phyloP scores from a whole-genome alignment of 495 filamentous ascomycete genomes.

The Penicillium goetzii region DNA sequence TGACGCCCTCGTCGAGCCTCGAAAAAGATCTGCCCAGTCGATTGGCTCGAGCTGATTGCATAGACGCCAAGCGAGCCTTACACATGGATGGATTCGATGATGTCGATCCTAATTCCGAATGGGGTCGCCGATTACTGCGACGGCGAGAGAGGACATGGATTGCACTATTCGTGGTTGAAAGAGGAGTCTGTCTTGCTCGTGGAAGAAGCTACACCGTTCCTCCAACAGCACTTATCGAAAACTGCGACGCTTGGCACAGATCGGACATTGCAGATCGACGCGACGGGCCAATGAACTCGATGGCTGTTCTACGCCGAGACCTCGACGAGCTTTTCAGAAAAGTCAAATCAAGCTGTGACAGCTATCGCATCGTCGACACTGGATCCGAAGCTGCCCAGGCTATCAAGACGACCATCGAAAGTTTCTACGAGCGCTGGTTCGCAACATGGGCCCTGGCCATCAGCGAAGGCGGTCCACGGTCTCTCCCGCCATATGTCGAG shows the following conservation, averaged over 20 bases:
- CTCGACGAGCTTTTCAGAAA: constrained; percentile 62
- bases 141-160: constrained; percentile 72
- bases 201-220: constrained; percentile 70
- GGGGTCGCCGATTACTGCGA: constrained; percentile 61
- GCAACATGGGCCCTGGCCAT: constrained; percentile 63
- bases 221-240: constrained; percentile 62
- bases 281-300: constrained; percentile 69
- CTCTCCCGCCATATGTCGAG: constrained; percentile 72
- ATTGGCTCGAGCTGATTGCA: constrained; percentile 64
- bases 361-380: constrained; percentile 50
- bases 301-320: constrained; percentile 68
- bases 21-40: constrained; percentile 50
- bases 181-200: constrained; percentile 70
- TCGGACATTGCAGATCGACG: constrained; percentile 64
- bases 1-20: constrained; percentile 57
- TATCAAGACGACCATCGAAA: constrained; percentile 63
- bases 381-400: constrained; percentile 59
- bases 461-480: constrained; percentile 59
- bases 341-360: constrained; percentile 67
- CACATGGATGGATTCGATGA: constrained; percentile 68
- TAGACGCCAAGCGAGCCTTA: constrained; percentile 65
- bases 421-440: constrained; percentile 65
- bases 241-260: constrained; percentile 69
- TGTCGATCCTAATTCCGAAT: constrained; percentile 61
- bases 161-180: constrained; percentile 71